Base-by-base conservation (phyloP, 495 filamentous ascomycete genomes). In the Friedmanniomyces endolithicus region DNA sequence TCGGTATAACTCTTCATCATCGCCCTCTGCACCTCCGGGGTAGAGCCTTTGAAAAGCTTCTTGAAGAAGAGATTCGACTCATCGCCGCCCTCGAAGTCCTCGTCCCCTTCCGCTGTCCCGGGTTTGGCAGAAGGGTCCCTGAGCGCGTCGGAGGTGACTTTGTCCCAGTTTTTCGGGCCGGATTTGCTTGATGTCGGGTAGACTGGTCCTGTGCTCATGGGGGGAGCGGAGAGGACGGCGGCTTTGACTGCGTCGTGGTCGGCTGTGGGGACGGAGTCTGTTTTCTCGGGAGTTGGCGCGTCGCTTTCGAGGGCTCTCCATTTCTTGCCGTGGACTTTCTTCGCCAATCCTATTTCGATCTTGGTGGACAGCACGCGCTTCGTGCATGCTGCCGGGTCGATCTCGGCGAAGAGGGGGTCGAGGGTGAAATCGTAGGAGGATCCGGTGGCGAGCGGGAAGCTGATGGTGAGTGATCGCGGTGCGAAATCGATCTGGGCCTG, bases 1-100 rank as follows among this genome's bases (percentile, higher is more conserved):
- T 98, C 92, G 22, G 80, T 68, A 63, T 86, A 97, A 67, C 88
- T 95, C 78, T 98, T 98, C 79, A 95, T 87, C 92, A 98, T 98
- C 2, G 92, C 92, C 2, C 88, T 78, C 62, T 78, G 80, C 34
- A 87, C 87, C 57, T 98, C 90, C 0, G 81, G 78, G 50, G 86
- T 81, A 0, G 88, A 84, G 50, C 74, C 74, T 57, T 84, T 82
- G 69, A 92, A 97, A 0, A 98, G 75, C 65, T 84, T 83, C 75
- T 94, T 90, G 75, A 98, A 98, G 71, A 97, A 98, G 1, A 64
- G 67, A 57, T 92, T 85, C 2, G 87, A 84, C n/a, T 86, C 78
- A 27, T 74, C 70, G 48, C 87, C 83, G 4, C 75, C 79, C 16
- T 79, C 80, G 19, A 82, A 78, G 17, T 83, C 78, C 7, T 83